Base-by-base conservation (phyloP, 331 rosid species). In the Prunus yedoensis region DNA sequence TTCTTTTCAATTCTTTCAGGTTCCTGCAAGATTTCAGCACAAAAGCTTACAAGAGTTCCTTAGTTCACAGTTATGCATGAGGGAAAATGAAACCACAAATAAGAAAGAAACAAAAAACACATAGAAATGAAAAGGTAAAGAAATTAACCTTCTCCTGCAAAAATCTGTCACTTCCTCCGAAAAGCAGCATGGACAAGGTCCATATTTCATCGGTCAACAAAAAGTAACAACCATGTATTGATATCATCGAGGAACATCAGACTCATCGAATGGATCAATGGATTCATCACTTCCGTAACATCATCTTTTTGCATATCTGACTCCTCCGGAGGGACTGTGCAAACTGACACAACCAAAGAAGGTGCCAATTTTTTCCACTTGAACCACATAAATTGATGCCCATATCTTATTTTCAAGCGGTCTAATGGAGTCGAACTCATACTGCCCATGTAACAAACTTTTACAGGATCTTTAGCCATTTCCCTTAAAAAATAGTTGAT, bases 141-240 rank as follows among this genome's bases (percentile, higher is more conserved):
- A 56, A 74, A 68, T 18, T 66, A 73, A 94, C 97, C 99, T 92
- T 96, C 66, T 89, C 92, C 62, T 73, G 83, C 86, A 81, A 66
- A 82, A 94, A 94, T 56, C 82, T 88, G 72, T 85, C 71, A 57
- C 92, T 63, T 89, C 81, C 71, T 61, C 84, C 0, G 96, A 97
- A 86, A 94, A 68, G 97, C 99, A 75, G 96, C 88, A 3, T 51
- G 85, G 65, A 94, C 90, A 49, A 94, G 96, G 32, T 90, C 91
- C 85, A 79, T 83, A 74, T 89, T 92, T 94, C 99, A 75, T 94
- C 97, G 1, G 97, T 94, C 84, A 92, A 73, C 76, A 94, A 72
- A 79, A 92, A 84, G 81, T 62, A 79, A 81, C 84, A 78, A 14
- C 92, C 97, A 6, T 80, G n/a, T 86, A 21, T 82, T 84, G 74